These are phyloP conservation scores for Sordariomycetes sp. DNA, from an alignment of 2,329 filamentous ascomycete genomes.

Conservation along the genomic window DNA sequence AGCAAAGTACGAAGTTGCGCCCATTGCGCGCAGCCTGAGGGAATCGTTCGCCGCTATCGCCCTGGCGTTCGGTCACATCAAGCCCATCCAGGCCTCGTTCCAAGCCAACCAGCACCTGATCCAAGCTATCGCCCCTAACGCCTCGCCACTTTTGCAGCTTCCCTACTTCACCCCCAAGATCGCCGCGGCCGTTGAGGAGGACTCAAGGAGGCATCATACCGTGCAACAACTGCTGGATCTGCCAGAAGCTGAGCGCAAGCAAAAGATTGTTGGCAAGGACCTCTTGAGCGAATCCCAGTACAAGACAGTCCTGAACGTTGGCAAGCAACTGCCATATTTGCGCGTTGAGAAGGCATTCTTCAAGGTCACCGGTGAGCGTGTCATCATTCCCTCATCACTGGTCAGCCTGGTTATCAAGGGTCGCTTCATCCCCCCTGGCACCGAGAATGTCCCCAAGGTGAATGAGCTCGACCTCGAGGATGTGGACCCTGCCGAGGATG, in stretches of 20 bases:
- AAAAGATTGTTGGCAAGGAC: constrained; percentile 58
- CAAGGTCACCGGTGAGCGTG: constrained; percentile 88
- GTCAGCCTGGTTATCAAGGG: constrained; percentile 94
- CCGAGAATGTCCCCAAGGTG: constrained; percentile 62
- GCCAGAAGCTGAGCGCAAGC: constrained; percentile 63
- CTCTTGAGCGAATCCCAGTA: constrained; percentile 73
- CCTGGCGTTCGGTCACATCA: constrained; percentile 77
- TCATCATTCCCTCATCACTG: constrained; percentile 83
- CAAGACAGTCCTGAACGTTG: constrained; percentile 63
- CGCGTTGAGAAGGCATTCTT: constrained; percentile 91
- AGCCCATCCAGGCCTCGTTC: constrained; percentile 75
- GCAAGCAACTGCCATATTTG: constrained; percentile 74
- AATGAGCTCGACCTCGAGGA: constrained; percentile 77
- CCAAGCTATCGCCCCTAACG: constrained; percentile 75
- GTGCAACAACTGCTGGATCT: constrained; percentile 86
- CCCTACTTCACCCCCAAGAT: constrained; percentile 70
- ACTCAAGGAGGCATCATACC: constrained; percentile 64
- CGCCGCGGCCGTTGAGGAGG: constrained; percentile 61
- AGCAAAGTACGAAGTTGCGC: constrained; percentile 83
- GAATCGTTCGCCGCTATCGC: constrained; percentile 81
- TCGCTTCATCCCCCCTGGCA: constrained; percentile 83
- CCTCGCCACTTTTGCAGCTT: constrained; percentile 84
- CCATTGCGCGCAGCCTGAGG: constrained; percentile 76
- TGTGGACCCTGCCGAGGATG: constrained; percentile 84
- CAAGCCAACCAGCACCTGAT: constrained; percentile 77